Conservation (phyloP, 139 green algal species). For the Micractinium conductrix region DNA sequence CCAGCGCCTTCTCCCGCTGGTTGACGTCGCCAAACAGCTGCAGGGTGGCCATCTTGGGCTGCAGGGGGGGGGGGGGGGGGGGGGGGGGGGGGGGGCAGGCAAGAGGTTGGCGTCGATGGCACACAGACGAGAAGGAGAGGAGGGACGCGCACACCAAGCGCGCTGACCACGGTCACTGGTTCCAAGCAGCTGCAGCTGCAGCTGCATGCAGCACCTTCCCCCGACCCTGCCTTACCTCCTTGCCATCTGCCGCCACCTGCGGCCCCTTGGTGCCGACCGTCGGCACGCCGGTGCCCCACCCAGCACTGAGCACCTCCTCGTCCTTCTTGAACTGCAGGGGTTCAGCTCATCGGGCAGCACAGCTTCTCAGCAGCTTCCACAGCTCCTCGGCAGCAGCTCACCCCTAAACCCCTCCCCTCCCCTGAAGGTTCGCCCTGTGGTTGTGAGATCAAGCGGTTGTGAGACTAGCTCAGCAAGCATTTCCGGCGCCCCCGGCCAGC, state of each 20-base stretch:
- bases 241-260: constrained; percentile 5
- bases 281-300: constrained; percentile 68
- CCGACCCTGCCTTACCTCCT: constrained; percentile 12
- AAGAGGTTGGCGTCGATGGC: neutral
- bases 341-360: no score
- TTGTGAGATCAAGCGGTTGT: no score
- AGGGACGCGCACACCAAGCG: neutral
- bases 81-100: no score
- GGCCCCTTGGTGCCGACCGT: neutral
- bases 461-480: no score
- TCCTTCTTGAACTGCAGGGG: constrained; percentile 64
- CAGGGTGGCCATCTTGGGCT: constrained; percentile 70
- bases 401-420: no score
- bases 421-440: no score
- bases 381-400: no score
- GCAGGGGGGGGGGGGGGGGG: neutral
- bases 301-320: constrained; percentile 74
- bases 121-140: neutral
- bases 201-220: neutral
- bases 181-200: neutral
- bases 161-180: neutral
- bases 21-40: constrained; percentile 81
- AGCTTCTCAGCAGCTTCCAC: no score
- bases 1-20: constrained; percentile 66
- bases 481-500: no score